Percentiles rank a stretch among this genome's conserved stretches.
phyloP scores from a whole-genome alignment of 78 protist genomes.

The Dictyostelium intermedium region DNA sequence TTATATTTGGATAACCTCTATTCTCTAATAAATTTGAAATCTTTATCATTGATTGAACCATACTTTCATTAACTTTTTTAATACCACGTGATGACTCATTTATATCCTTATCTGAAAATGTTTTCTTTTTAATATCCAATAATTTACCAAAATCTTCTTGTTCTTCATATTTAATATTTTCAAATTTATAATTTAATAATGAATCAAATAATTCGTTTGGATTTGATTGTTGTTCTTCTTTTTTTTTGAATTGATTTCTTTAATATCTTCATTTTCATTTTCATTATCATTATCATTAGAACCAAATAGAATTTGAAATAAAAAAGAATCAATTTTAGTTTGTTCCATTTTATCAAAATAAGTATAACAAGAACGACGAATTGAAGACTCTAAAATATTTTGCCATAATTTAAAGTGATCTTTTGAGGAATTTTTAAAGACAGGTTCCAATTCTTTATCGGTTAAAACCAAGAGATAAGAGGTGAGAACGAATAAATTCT shows the following conservation, averaged over 20 bases:
- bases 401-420: conserved; percentile 47
- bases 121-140: not conserved
- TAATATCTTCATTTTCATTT: not conserved
- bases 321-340: conserved; percentile 19
- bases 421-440: not conserved
- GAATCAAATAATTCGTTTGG: not conserved
- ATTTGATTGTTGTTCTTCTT: not conserved
- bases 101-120: not conserved
- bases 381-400: conserved; percentile 27
- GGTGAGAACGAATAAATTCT: conserved; percentile 46
- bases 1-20: conserved; percentile 59
- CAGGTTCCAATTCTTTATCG: not conserved
- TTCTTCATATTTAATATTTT: not conserved
- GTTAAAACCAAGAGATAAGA: conserved; percentile 20
- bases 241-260: not conserved
- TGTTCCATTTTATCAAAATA: conserved; percentile 42
- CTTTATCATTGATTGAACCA: not conserved
- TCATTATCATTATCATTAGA: too few species aligned
- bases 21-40: conserved; percentile 21
- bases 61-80: not conserved
- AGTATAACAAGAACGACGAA: conserved; percentile 30
- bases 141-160: not conserved
- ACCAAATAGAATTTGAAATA: conserved; percentile 11
- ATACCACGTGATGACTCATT: not conserved
- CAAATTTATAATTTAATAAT: conserved; percentile 4